phyloP scores from a whole-genome alignment of 2,329 filamentous ascomycete species.

The Colletotrichum lupini region DNA sequence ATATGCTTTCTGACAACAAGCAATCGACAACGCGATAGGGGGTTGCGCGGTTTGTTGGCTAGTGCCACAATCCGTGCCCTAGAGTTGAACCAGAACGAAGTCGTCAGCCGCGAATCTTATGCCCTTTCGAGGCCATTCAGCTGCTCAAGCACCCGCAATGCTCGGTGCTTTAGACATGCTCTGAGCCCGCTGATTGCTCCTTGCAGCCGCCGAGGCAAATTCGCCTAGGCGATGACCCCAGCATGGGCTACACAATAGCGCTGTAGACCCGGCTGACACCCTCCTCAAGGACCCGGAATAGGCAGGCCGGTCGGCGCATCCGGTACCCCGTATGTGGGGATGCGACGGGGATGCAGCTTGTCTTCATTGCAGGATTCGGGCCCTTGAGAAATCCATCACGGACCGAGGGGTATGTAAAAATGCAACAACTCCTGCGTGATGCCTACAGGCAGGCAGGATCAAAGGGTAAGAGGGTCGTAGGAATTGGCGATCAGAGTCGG shows the following conservation, averaged over 20 bases:
- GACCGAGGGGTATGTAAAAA: background rate
- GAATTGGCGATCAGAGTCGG: background rate
- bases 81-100: background rate
- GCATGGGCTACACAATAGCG: conserved; percentile 9
- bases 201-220: conserved; percentile 31
- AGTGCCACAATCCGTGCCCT: background rate
- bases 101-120: conserved; percentile 2
- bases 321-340: conserved; percentile 31
- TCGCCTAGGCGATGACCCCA: conserved; percentile 22
- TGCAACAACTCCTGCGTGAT: background rate
- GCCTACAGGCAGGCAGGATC: background rate
- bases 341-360: conserved; percentile 23
- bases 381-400: conserved; percentile 9
- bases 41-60: conserved; percentile 7
- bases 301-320: conserved; percentile 34
- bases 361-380: conserved; percentile 25
- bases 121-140: conserved; percentile 16
- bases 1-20: conserved; percentile 6
- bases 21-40: conserved; percentile 11
- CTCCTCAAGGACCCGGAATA: conserved; percentile 26
- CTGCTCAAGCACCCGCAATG: conserved; percentile 13
- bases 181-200: conserved; percentile 23
- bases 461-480: background rate
- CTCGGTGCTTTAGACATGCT: conserved; percentile 1
- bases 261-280: conserved; percentile 16